Evolutionary conservation across 2,329 filamentous ascomycete species (phyloP).

Genomic region (Pleomassaria siparia): DNA sequence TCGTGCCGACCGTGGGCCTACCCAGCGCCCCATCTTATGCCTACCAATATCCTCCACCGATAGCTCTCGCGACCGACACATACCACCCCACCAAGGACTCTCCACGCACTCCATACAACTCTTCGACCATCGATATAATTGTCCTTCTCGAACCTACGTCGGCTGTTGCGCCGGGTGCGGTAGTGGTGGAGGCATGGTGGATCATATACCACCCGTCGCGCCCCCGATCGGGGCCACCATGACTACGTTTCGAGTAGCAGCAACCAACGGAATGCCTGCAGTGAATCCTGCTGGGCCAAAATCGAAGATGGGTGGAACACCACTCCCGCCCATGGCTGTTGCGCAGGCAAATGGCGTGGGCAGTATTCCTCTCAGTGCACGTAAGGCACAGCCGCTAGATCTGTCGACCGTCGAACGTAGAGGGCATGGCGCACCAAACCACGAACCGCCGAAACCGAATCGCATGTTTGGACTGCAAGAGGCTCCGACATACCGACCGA

Average conservation of each 20-base stretch:
- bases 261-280: conserved; percentile 26
- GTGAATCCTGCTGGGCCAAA: conserved; percentile 26
- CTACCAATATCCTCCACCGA: conserved; percentile 30
- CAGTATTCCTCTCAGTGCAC: conserved; percentile 63
- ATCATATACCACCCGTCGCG: conserved; percentile 36
- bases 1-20: conserved; percentile 21
- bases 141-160: neutral
- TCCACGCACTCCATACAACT: neutral
- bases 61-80: conserved; percentile 26
- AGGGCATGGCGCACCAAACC: conserved; percentile 74
- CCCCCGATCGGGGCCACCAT: conserved; percentile 37
- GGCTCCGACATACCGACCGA: conserved; percentile 87
- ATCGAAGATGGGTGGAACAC: conserved; percentile 32
- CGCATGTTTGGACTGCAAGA: conserved; percentile 84
- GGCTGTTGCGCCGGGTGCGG: conserved; percentile 26
- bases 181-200: conserved; percentile 37
- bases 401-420: conserved; percentile 88
- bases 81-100: conserved; percentile 3
- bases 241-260: conserved; percentile 42
- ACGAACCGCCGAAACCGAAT: conserved; percentile 74
- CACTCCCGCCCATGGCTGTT: conserved; percentile 24
- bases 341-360: conserved; percentile 44
- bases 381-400: conserved; percentile 71
- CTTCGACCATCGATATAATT: neutral
- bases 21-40: conserved; percentile 32